Base-by-base conservation (phyloP, 768 basidiomycete genomes). In the Antrodiella citrinella region DNA sequence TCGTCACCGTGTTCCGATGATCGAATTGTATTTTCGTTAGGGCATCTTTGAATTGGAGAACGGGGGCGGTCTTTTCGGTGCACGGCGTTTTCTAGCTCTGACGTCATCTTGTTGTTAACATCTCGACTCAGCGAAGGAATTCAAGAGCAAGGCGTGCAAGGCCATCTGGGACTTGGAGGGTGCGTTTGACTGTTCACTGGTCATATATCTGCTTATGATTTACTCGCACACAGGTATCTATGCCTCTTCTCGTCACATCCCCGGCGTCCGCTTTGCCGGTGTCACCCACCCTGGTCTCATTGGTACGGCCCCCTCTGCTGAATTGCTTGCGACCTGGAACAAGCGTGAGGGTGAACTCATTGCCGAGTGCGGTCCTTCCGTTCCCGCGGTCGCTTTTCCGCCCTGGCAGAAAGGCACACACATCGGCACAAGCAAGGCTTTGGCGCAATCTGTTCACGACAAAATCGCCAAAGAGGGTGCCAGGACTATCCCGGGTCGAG, bases 151-250 rank as follows among this genome's bases (percentile, higher is more conserved):
- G 58, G 86, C 86, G 0, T 76, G 78, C 48, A 90, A 90, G 60
- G 84, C 86, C 3, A 84, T 90, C 51, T 90, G 86, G 86, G 86
- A 87, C 62, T 74, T 89, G 54, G 71, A 86, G 54, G 82, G 81
- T 76, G 56, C 48, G 57, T 45, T 15, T 11, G 26, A 39, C 44
- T n/a, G 22, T 26, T n/a, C n/a, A n/a, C n/a, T n/a, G n/a, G n/a
- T n/a, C n/a, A 2, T 26, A 21, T 59, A 10, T 40, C 13, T 20
- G 26, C 15, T 26, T 39, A 46, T 2, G 50, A 12, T 43, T 19
- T 43, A 24, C 49, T n/a, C 25, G 23, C 46, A 2, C 26, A 3
- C 47, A 81, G 84, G 84, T 35, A 69, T 86, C 49, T 85, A 83
- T 62, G 84, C 84, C 0, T 76, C 80, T 9, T 86, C 84, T 13